Conservation (phyloP, 2,329 filamentous ascomycete species). For the Cordyceps cateniannulata region DNA sequence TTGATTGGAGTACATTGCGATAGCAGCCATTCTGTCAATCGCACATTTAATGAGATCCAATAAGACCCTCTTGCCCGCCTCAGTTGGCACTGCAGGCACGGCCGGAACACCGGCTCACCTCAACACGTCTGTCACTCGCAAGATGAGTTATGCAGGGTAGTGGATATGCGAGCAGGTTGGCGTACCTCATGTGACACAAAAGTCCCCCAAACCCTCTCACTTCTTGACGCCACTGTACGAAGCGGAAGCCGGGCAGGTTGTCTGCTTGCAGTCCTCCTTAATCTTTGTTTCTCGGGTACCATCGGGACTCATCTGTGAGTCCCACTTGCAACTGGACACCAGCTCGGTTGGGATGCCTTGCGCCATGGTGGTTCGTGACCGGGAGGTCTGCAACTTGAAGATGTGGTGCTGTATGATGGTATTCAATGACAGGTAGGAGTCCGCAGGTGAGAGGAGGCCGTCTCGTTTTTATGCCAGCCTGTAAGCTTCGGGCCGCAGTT, state of each 20-base stretch:
- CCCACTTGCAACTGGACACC: background rate
- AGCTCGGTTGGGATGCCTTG: background rate
- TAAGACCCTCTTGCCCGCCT: too few species aligned
- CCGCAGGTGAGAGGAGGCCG: background rate
- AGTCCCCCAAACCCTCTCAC: background rate
- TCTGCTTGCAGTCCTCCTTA: background rate
- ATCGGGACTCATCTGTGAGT: background rate
- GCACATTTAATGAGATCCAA: too few species aligned
- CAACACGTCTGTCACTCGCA: too few species aligned
- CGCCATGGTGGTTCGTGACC: background rate
- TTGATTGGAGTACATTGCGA: too few species aligned
- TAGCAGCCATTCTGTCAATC: too few species aligned
- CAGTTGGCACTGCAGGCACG: too few species aligned
- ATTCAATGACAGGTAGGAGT: background rate
- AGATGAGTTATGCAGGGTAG: background rate
- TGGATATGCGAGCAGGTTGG: too few species aligned
- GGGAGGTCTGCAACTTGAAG: background rate
- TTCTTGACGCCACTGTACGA: background rate
- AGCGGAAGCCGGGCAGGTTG: background rate
- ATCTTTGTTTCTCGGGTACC: background rate
- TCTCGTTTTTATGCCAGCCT: background rate
- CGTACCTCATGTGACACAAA: background rate
- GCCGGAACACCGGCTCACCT: too few species aligned
- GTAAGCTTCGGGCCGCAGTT: background rate
- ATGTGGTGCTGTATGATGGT: background rate